Evolutionary conservation across 108 stramenopile species (phyloP).

Genomic region (Fistulifera pelliculosa): DNA sequence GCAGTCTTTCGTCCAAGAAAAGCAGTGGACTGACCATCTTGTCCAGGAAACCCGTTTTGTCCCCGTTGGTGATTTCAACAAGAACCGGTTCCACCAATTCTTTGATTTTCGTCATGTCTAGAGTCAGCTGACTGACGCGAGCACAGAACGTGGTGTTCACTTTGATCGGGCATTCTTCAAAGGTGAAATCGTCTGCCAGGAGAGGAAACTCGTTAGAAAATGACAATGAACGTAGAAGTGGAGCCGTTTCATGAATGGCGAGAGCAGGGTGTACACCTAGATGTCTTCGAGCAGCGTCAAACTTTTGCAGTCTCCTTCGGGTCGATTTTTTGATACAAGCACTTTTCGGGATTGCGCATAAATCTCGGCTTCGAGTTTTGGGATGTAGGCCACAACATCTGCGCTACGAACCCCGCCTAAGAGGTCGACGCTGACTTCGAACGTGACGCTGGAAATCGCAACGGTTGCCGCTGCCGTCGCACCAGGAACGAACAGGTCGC

Average conservation of each 20-base stretch:
- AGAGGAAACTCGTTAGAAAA: neutral
- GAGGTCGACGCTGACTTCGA: neutral
- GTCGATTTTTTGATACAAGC: too few relatives aligned
- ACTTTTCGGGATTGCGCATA: neutral
- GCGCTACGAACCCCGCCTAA: neutral
- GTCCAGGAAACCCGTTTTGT: constrained; percentile 13
- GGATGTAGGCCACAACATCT: constrained; percentile 6
- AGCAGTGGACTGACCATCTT: constrained; percentile 8
- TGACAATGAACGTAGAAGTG: neutral
- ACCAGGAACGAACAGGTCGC: constrained; percentile 18
- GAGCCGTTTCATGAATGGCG: neutral
- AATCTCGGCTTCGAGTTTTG: neutral
- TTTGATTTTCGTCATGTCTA: neutral
- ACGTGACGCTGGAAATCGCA: too few relatives aligned
- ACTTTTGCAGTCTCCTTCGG: neutral
- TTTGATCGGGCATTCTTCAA: neutral
- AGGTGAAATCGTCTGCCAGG: constrained; percentile 10
- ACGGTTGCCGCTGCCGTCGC: constrained; percentile 9
- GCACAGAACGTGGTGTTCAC: neutral
- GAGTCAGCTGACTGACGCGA: neutral
- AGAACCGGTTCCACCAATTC: neutral
- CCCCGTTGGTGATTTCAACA: constrained; percentile 6
- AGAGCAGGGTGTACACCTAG: neutral
- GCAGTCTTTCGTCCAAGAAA: constrained; percentile 4
- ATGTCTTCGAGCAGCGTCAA: neutral